Base-by-base conservation (phyloP, 2,329 filamentous ascomycete genomes). In the Colletotrichum orbiculare region DNA sequence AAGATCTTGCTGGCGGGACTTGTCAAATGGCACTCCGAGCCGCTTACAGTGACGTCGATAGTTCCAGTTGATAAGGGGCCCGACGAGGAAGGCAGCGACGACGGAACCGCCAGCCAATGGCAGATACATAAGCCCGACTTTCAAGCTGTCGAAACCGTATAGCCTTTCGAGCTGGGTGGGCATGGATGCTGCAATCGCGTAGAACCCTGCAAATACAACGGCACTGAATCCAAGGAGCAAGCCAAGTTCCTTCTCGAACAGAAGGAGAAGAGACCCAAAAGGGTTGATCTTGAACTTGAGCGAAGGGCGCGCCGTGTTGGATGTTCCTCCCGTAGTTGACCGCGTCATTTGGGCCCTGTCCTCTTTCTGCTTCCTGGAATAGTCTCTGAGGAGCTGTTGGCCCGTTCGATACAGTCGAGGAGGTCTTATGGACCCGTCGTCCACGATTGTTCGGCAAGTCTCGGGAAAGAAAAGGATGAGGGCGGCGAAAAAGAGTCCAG, bases 61-160 rank as follows among this genome's bases (percentile, higher is more conserved):
- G 73, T 91, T 92, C 77, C 83, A 84, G 73, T 93, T 91, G 41
- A 92, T 82, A 2, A 87, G 69, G 2, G 82, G 81, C 1, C 90
- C 89, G 3, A 79, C 78, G 3, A 79, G 70, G 8, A 79, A 68
- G 1, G 82, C 82, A 0, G 83, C 79, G 2, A 80, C 70, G 11
- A 83, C 76, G n/a, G 82, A 83, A 1, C 84, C 85, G 5, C 71
- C 75, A 0, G 84, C 84, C 37, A 84, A 71, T 2, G 85, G 85
- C 1, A 86, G 73, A 69, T 84, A 86, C 77, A 82, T 83, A 6
- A 86, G 73, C 2, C 86, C 86, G 4, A 87, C 79, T 11, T 83
- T 76, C 3, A 83, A 75, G 17, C 89, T 85, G 62, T 85, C 81
- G 34, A 87, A 85, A 2, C 85, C 82, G 70, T 91, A 94, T 52